Percentiles rank a stretch among this genome's conserved stretches.
Conservation (phyloP, 768 basidiomycete species). For the Termitomyces eurrhizus region DNA sequence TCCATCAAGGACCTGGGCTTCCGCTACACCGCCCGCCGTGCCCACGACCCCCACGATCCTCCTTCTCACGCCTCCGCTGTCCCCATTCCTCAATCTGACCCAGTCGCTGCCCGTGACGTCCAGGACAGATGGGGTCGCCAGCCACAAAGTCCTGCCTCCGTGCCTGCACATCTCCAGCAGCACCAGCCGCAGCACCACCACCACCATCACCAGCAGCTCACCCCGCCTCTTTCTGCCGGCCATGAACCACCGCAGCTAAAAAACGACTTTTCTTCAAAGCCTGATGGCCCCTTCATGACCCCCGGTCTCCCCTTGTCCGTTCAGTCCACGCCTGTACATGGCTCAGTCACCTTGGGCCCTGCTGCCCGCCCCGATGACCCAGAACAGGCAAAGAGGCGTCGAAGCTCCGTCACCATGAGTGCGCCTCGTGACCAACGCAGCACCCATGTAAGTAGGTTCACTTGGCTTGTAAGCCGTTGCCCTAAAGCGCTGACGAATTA, state of each 20-base stretch:
- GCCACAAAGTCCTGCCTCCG: slow-evolving; percentile 21
- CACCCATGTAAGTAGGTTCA: slow-evolving; percentile 40
- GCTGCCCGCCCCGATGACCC: slow-evolving; percentile 32
- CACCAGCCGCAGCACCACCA: slow-evolving; percentile 32
- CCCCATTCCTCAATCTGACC: slow-evolving; percentile 19
- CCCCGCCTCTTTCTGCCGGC: slow-evolving; percentile 42
- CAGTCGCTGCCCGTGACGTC: slow-evolving; percentile 19
- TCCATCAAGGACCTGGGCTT: slow-evolving; percentile 76
- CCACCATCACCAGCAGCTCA: slow-evolving; percentile 43
- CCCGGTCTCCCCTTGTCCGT: slow-evolving; percentile 44
- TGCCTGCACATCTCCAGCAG: slow-evolving; percentile 23
- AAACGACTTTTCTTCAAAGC: slow-evolving; percentile 42
- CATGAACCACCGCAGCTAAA: slow-evolving; percentile 33
- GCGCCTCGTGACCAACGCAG: slow-evolving; percentile 44
- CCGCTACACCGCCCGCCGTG: slow-evolving; percentile 27
- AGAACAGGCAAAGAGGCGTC: slow-evolving; percentile 39
- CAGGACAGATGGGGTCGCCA: slow-evolving; percentile 34
- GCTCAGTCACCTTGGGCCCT: slow-evolving; percentile 30
- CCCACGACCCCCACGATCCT: slow-evolving; percentile 27
- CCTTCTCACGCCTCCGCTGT: slow-evolving; percentile 15
- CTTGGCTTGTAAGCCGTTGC: slow-evolving; percentile 3
- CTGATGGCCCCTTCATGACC: slow-evolving; percentile 47
- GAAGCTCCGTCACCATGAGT: slow-evolving; percentile 33
- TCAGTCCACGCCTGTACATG: slow-evolving; percentile 35
- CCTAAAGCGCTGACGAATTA: slow-evolving; percentile 6